phyloP scores from a whole-genome alignment of 2,329 filamentous ascomycete genomes.

The Paracamarosporium sp. region DNA sequence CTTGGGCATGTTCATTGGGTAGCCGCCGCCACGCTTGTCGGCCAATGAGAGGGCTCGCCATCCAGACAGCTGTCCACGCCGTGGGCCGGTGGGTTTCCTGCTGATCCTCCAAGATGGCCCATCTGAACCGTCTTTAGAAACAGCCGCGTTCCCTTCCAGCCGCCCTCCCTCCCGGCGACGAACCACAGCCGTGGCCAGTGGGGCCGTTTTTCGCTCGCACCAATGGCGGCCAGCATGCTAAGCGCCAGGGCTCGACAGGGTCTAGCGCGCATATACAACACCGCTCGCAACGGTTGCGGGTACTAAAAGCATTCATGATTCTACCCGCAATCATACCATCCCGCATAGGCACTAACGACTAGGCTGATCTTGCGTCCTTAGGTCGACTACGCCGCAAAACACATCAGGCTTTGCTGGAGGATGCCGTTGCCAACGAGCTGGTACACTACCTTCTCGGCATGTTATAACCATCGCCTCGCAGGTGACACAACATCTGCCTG shows the following conservation, averaged over 20 bases:
- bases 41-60: constrained; percentile 10
- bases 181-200: constrained; percentile 8
- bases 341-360: constrained; percentile 19
- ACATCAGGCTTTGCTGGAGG: constrained; percentile 14
- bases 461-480: constrained; percentile 42
- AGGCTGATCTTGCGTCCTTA: constrained; percentile 23
- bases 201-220: constrained; percentile 11
- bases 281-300: constrained; percentile 8
- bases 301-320: constrained; percentile 5
- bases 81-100: constrained; percentile 3
- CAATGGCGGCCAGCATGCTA: constrained; percentile 17
- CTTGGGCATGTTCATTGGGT: constrained; percentile 13
- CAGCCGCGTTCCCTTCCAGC: constrained; percentile 17
- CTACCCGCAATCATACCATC: constrained; percentile 24
- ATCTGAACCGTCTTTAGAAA: constrained; percentile 17
- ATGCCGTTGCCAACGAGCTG: constrained; percentile 9
- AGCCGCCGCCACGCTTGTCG: not conserved
- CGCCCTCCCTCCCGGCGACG: constrained; percentile 12
- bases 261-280: constrained; percentile 17
- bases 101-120: not conserved
- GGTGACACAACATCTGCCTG: no score
- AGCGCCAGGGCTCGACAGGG: constrained; percentile 17
- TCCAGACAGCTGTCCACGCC: not conserved
- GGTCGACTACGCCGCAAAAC: constrained; percentile 21
- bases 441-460: constrained; percentile 11